Percentiles rank a stretch among this genome's conserved stretches.
These are phyloP conservation scores for Calocybe indica DNA, from an alignment of 768 basidiomycete genomes.

Conservation along the genomic window DNA sequence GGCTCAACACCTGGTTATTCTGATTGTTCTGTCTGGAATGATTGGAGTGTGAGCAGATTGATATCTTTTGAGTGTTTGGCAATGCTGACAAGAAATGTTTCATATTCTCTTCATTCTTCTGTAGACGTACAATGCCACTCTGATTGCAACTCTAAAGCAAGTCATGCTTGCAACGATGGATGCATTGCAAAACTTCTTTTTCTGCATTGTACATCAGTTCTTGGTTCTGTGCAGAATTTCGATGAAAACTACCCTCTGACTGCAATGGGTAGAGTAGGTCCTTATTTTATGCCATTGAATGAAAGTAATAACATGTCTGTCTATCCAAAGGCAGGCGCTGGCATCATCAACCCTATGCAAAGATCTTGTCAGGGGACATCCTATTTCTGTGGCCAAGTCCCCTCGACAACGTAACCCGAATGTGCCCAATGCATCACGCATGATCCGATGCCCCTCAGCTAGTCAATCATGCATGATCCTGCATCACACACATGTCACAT, in stretches of 20 bases:
- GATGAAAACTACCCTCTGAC: slow-evolving; percentile 39
- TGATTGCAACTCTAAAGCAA: slow-evolving; percentile 53
- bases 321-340: slow-evolving; percentile 25
- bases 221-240: slow-evolving; percentile 24
- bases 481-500: too few relatives aligned
- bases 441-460: too few relatives aligned
- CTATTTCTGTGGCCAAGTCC: too few relatives aligned
- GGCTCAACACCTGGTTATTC: slow-evolving; percentile 27
- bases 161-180: slow-evolving; percentile 83
- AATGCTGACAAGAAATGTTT: too few relatives aligned
- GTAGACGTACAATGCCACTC: slow-evolving; percentile 49
- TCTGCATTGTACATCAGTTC: slow-evolving; percentile 67
- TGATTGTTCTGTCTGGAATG: slow-evolving; percentile 34
- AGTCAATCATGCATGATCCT: too few relatives aligned
- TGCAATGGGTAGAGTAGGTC: slow-evolving; percentile 48
- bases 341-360: slow-evolving; percentile 41
- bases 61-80: neutral
- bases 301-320: neutral
- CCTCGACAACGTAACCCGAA: too few relatives aligned
- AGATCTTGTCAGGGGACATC: too few relatives aligned
- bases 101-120: neutral
- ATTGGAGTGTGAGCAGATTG: slow-evolving; percentile 32
- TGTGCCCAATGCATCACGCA: too few relatives aligned
- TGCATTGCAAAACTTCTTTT: slow-evolving; percentile 88
- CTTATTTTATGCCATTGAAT: slow-evolving; percentile 22